A percentile compares a stretch with the other conserved stretches of the same genome.
These are phyloP conservation scores for Cylindrotheca fusiformis DNA, from an alignment of 108 stramenopile species.

Conservation along the genomic window DNA sequence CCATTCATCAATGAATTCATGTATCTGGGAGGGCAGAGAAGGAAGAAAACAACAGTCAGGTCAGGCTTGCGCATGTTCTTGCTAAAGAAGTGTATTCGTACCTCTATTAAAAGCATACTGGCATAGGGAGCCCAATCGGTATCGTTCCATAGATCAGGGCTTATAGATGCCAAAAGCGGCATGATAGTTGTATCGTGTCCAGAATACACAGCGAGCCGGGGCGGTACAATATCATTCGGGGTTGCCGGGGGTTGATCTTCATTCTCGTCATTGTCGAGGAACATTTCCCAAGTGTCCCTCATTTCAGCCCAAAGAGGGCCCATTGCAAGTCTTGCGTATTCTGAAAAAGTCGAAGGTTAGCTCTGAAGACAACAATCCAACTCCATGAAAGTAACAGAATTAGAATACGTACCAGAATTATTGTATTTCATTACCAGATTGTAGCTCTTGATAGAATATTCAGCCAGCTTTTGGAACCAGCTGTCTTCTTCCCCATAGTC, in stretches of 20 bases:
- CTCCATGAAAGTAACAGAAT: neutral
- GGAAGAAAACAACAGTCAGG: neutral
- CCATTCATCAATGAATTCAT: slow-evolving; percentile 29
- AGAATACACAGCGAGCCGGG: slow-evolving; percentile 61
- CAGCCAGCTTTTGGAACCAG: slow-evolving; percentile 7
- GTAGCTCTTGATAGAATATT: slow-evolving; percentile 17
- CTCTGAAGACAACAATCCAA: neutral
- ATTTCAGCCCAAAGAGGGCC: slow-evolving; percentile 70
- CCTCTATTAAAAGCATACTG: slow-evolving; percentile 73
- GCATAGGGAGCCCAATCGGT: slow-evolving; percentile 80
- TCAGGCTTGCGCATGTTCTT: neutral
- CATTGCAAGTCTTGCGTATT: slow-evolving; percentile 71
- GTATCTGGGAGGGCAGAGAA: slow-evolving; percentile 11
- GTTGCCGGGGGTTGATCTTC: slow-evolving; percentile 8
- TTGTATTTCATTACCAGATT: slow-evolving; percentile 24
- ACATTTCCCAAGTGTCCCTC: slow-evolving; percentile 47
- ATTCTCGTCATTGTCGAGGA: slow-evolving; percentile 19
- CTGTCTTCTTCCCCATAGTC: slow-evolving; percentile 44
- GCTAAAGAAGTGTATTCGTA: slow-evolving; percentile 21
- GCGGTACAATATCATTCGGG: neutral
- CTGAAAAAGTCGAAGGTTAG: slow-evolving; percentile 13
- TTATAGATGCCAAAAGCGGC: slow-evolving; percentile 75
- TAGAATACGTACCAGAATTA: slow-evolving; percentile 9
- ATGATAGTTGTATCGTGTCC: slow-evolving; percentile 89
- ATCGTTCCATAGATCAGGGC: slow-evolving; percentile 59